Conservation (phyloP, 495 filamentous ascomycete species). For the Saxispiralis lemnorum region DNA sequence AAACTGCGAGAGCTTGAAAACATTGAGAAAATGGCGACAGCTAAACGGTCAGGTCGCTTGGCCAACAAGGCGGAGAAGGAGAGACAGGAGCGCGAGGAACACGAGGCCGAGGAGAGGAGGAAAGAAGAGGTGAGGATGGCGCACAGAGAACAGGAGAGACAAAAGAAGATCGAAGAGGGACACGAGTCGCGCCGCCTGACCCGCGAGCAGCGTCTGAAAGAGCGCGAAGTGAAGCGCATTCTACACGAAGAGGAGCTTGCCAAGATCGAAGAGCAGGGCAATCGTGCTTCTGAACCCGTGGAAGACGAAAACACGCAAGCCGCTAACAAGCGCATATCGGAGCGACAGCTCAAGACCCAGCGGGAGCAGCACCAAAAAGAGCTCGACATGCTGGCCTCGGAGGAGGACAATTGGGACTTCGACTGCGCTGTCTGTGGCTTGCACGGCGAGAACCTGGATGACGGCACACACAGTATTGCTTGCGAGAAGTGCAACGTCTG, state of each 20-base stretch:
- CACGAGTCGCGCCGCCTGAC: conserved; percentile 68
- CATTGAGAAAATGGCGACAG: conserved; percentile 69
- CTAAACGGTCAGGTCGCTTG: conserved; percentile 80
- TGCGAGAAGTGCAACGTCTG: conserved; percentile 90
- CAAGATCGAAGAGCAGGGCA: conserved; percentile 42
- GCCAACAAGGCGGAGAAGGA: conserved; percentile 66
- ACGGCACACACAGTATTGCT: conserved; percentile 82
- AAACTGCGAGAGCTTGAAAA: conserved; percentile 65
- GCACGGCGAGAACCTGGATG: conserved; percentile 73
- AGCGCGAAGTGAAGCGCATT: conserved; percentile 63
- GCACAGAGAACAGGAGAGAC: conserved; percentile 49
- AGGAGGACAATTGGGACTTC: conserved; percentile 73
- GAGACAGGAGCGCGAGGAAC: conserved; percentile 49
- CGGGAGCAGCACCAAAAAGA: conserved; percentile 59
- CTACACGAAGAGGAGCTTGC: conserved; percentile 70
- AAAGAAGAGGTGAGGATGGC: conserved; percentile 46
- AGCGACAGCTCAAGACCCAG: conserved; percentile 59
- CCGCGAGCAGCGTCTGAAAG: conserved; percentile 63
- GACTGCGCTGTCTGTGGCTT: conserved; percentile 78
- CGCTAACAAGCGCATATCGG: conserved; percentile 49
- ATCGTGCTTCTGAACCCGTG: conserved; percentile 2
- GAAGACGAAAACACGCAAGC: conserved; percentile 41
- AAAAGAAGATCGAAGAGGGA: conserved; percentile 50
- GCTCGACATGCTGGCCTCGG: conserved; percentile 52
- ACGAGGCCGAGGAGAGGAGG: conserved; percentile 54